These are phyloP conservation scores for Suhomyces wounanorum DNA, from an alignment of 1,139 yeast genomes.

Conservation along the genomic window DNA sequence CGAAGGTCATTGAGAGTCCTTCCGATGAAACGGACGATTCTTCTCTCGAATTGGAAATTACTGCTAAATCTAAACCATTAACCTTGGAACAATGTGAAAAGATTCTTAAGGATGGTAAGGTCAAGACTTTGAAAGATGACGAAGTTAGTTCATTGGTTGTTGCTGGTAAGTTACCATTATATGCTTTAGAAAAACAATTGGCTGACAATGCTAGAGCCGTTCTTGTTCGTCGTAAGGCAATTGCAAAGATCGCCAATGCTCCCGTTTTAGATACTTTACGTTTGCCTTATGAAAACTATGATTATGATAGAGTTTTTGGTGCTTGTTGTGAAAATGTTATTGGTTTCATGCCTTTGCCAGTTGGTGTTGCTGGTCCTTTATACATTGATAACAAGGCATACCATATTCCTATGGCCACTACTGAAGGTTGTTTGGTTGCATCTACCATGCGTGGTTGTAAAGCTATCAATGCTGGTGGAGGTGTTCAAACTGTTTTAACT, in stretches of 20 bases:
- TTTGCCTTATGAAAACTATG: constrained; percentile 81
- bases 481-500: constrained; percentile 87
- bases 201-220: constrained; percentile 91
- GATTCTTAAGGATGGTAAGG: constrained; percentile 69
- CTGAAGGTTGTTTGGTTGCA: constrained; percentile 98
- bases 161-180: constrained; percentile 81
- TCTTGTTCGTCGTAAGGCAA: constrained; percentile 85
- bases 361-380: constrained; percentile 97
- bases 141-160: constrained; percentile 75
- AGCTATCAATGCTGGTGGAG: constrained; percentile 97
- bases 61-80: constrained; percentile 23
- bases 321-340: constrained; percentile 99
- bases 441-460: constrained; percentile 99
- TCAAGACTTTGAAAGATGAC: constrained; percentile 63
- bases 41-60: constrained; percentile 29
- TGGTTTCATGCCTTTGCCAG: constrained; percentile 94
- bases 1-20: not conserved
- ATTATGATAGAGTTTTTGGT: constrained; percentile 94
- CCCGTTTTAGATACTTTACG: constrained; percentile 72
- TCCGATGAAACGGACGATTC: constrained; percentile 17
- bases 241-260: constrained; percentile 79
- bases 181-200: constrained; percentile 90
- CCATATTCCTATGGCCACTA: constrained; percentile 98
- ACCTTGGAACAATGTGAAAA: constrained; percentile 66
- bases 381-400: constrained; percentile 82